These are phyloP conservation scores for Herpetospermum pedunculosum DNA, from an alignment of 306 rosid genomes.

Conservation along the genomic window DNA sequence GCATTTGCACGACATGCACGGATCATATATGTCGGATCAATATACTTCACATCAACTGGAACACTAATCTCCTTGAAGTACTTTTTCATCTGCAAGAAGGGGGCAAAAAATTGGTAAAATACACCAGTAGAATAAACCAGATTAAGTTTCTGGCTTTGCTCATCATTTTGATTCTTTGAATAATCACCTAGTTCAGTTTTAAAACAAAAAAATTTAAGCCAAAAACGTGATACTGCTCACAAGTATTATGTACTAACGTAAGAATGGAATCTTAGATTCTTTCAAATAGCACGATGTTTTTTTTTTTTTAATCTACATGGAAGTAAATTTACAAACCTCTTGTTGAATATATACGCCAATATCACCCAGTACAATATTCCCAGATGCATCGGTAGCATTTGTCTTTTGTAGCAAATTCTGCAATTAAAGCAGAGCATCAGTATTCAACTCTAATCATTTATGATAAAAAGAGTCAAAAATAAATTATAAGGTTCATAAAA, in stretches of 20 bases:
- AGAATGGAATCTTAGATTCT: neutral
- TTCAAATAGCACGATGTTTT: neutral
- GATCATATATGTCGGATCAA: slow-evolving; percentile 97
- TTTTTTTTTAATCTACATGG: neutral
- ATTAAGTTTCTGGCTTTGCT: neutral
- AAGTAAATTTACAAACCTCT: slow-evolving; percentile 56
- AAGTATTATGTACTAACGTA: neutral
- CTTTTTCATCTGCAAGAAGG: slow-evolving; percentile 50
- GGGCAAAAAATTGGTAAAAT: neutral
- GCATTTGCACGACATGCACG: slow-evolving; percentile 97
- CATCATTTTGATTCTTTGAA: neutral
- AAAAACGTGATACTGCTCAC: neutral
- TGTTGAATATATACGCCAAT: slow-evolving; percentile 87
- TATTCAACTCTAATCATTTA: slow-evolving; percentile 11
- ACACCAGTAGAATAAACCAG: neutral
- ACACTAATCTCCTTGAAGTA: slow-evolving; percentile 56
- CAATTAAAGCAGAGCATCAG: slow-evolving; percentile 18
- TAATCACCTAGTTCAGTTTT: neutral
- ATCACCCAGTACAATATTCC: slow-evolving; percentile 74
- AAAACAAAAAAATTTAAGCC: neutral
- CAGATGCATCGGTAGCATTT: slow-evolving; percentile 90
- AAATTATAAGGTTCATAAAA: neutral
- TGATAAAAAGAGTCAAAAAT: neutral
- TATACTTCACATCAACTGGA: slow-evolving; percentile 87
- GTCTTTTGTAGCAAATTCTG: slow-evolving; percentile 84